Conservation (phyloP, 139 green algal species). For the Gonium pectorale region DNA sequence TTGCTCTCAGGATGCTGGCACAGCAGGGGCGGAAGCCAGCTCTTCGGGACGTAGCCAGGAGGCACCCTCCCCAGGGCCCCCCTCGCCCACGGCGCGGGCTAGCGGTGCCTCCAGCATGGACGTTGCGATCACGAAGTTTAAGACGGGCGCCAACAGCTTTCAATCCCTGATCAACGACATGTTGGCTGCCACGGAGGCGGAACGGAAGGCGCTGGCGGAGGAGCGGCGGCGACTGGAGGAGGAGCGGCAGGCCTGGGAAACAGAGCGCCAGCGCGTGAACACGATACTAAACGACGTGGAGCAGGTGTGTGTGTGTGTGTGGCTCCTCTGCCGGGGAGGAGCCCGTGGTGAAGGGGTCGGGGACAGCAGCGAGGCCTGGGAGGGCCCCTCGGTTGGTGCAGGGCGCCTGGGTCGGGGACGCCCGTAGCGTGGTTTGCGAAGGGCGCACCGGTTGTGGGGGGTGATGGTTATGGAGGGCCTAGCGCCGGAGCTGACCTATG, state of each 20-base stretch:
- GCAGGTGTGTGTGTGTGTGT: too few relatives aligned
- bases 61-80: neutral
- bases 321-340: too few relatives aligned
- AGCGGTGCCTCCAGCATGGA: constrained; percentile 20
- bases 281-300: constrained; percentile 50
- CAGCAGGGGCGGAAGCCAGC: neutral
- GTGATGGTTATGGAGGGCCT: too few relatives aligned
- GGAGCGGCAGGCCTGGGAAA: constrained; percentile 58
- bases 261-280: constrained; percentile 60
- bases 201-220: constrained; percentile 54
- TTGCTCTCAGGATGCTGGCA: too few relatives aligned
- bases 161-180: constrained; percentile 51
- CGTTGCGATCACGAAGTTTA: constrained; percentile 29
- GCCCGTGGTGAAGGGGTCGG: too few relatives aligned
- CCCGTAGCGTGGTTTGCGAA: too few relatives aligned
- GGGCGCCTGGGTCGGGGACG: too few relatives aligned
- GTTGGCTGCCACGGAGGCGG: constrained; percentile 45
- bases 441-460: too few relatives aligned
- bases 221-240: constrained; percentile 50
- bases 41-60: neutral
- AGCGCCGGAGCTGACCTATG: too few relatives aligned
- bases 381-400: too few relatives aligned
- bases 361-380: too few relatives aligned
- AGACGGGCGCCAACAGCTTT: constrained; percentile 43
- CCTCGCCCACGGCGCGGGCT: too few relatives aligned